Evolutionary conservation across 768 basidiomycete genomes (phyloP).

Genomic region (Cyathus striatus): DNA sequence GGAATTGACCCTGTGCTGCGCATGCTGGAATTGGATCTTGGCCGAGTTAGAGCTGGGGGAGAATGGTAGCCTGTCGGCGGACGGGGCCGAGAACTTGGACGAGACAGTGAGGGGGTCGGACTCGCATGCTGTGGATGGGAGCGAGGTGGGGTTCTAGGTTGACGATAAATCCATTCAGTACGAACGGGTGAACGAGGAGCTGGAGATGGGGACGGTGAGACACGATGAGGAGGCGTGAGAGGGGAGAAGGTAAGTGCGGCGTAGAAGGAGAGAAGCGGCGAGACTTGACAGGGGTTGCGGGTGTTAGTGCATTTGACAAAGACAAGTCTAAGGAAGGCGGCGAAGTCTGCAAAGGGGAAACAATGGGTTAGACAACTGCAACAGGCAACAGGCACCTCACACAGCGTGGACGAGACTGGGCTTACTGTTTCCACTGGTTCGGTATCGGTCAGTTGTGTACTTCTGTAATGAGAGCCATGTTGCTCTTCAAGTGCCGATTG

Average conservation of each 20-base stretch:
- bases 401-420: too few species aligned
- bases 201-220: slow-evolving; percentile 13
- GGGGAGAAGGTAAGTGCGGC: slow-evolving; percentile 12
- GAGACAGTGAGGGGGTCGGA: slow-evolving; percentile 14
- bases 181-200: neutral
- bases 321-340: slow-evolving; percentile 1
- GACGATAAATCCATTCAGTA: slow-evolving; percentile 38
- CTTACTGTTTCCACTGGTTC: too few species aligned
- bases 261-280: slow-evolving; percentile 11
- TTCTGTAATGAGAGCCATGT: too few species aligned
- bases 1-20: slow-evolving; percentile 5
- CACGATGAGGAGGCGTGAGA: slow-evolving; percentile 12
- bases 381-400: too few species aligned
- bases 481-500: too few species aligned
- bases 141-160: slow-evolving; percentile 27
- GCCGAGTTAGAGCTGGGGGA: slow-evolving; percentile 20
- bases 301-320: too few species aligned
- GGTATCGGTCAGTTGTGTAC: too few species aligned
- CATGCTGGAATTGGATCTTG: slow-evolving; percentile 13
- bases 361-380: too few species aligned
- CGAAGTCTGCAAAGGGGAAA: slow-evolving; percentile 1
- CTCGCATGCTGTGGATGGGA: slow-evolving; percentile 12
- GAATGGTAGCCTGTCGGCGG: slow-evolving; percentile 23
- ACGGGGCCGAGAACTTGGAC: slow-evolving; percentile 18
- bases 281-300: too few species aligned